phyloP scores from a whole-genome alignment of 2,329 filamentous ascomycete species.

The Diaporthe australafricana region DNA sequence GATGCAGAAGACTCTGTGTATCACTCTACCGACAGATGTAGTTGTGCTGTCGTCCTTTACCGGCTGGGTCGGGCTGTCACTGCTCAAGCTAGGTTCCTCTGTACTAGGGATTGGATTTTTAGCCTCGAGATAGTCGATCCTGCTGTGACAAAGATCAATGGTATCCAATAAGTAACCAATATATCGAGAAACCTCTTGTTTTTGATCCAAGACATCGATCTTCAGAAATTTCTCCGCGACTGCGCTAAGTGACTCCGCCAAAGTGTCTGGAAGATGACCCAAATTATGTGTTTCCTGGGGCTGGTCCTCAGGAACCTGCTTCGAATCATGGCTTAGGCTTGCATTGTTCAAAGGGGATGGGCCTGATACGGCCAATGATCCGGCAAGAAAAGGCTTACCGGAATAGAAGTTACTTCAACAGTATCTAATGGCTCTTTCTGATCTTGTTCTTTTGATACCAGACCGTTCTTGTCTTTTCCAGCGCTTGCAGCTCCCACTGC shows the following conservation, averaged over 20 bases:
- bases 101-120: neutral
- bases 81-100: neutral
- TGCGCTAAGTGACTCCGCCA: neutral
- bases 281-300: neutral
- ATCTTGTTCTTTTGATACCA: neutral
- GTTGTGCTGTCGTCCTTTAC: too few relatives aligned
- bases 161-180: neutral
- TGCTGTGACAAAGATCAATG: neutral
- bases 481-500: neutral
- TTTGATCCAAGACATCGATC: neutral
- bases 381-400: too few relatives aligned
- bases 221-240: neutral
- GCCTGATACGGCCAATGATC: too few relatives aligned
- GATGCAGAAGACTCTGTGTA: neutral
- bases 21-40: neutral
- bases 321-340: neutral
- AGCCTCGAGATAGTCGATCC: neutral
- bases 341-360: too few relatives aligned
- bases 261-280: neutral
- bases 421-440: too few relatives aligned
- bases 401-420: too few relatives aligned
- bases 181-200: neutral
- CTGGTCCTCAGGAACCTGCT: neutral
- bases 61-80: neutral
- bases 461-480: neutral